Evolutionary conservation across 2,329 filamentous ascomycete species (phyloP).

Genomic region (Talaromyces sp.): DNA sequence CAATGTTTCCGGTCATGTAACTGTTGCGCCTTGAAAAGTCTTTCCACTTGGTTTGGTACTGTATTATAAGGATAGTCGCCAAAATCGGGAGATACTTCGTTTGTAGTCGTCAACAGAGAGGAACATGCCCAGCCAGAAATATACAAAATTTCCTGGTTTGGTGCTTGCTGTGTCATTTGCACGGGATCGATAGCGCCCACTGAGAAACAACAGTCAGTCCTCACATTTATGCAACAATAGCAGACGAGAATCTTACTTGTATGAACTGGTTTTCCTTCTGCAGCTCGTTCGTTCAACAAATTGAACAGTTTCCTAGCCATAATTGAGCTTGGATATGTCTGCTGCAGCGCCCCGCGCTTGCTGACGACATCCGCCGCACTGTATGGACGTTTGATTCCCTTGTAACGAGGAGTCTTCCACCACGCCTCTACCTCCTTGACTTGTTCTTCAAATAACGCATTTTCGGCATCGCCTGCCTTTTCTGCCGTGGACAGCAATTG

Average conservation of each 20-base stretch:
- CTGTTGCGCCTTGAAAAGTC: constrained; percentile 92
- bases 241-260: constrained; percentile 63
- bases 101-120: constrained; percentile 85
- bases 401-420: constrained; percentile 83
- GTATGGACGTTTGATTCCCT: constrained; percentile 89
- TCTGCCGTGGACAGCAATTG: constrained; percentile 76
- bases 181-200: constrained; percentile 98
- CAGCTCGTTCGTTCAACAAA: constrained; percentile 72
- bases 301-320: constrained; percentile 96
- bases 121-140: constrained; percentile 98
- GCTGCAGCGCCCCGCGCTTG: constrained; percentile 83
- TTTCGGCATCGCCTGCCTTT: constrained; percentile 78
- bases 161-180: constrained; percentile 98
- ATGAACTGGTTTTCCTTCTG: constrained; percentile 83
- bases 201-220: constrained; percentile 36
- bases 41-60: constrained; percentile 95
- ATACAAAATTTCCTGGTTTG: constrained; percentile 94
- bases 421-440: constrained; percentile 81
- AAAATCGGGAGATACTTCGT: constrained; percentile 96
- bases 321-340: constrained; percentile 85
- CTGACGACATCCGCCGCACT: constrained; percentile 86
- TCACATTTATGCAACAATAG: constrained; percentile 1
- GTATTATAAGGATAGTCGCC: constrained; percentile 99
- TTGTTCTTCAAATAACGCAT: constrained; percentile 80
- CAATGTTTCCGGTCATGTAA: constrained; percentile 96